These are phyloP conservation scores for Quercus wislizeni DNA, from an alignment of 306 rosid genomes.

Conservation along the genomic window DNA sequence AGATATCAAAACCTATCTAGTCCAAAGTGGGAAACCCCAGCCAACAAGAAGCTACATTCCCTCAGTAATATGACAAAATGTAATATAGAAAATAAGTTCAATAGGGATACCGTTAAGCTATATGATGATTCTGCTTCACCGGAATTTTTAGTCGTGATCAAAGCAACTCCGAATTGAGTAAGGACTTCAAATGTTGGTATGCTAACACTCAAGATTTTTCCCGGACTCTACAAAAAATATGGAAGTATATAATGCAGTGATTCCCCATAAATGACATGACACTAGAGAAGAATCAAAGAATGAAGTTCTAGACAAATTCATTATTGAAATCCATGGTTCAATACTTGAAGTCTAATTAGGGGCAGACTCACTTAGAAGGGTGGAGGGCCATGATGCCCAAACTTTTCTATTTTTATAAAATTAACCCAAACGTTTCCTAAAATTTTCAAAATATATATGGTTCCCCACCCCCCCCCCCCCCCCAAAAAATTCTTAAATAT, in stretches of 20 bases:
- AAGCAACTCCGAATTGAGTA: constrained; percentile 80
- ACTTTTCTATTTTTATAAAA: too few relatives aligned
- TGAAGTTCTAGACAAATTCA: neutral
- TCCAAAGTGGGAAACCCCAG: neutral
- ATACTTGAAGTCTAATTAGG: too few relatives aligned
- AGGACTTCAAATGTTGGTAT: constrained; percentile 85
- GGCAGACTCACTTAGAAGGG: too few relatives aligned
- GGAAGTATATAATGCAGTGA: neutral
- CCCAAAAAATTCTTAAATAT: too few relatives aligned
- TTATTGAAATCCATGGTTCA: too few relatives aligned
- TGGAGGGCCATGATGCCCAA: too few relatives aligned
- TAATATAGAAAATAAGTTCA: constrained; percentile 13
- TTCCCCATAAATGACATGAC: neutral
- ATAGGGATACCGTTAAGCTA: constrained; percentile 74
- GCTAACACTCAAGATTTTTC: constrained; percentile 71
- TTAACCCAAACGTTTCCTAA: too few relatives aligned
- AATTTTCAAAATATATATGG: too few relatives aligned
- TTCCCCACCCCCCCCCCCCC: too few relatives aligned
- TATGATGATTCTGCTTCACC: constrained; percentile 96
- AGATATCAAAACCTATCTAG: too few relatives aligned
- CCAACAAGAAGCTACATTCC: neutral
- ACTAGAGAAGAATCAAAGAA: neutral
- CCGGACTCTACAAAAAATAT: constrained; percentile 58
- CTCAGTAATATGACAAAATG: neutral
- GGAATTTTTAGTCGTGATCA: constrained; percentile 69